Evolutionary conservation across 768 basidiomycete genomes (phyloP), one percentile per base, ranked within the genome.

Genomic region (Lentinula aciculospora): DNA sequence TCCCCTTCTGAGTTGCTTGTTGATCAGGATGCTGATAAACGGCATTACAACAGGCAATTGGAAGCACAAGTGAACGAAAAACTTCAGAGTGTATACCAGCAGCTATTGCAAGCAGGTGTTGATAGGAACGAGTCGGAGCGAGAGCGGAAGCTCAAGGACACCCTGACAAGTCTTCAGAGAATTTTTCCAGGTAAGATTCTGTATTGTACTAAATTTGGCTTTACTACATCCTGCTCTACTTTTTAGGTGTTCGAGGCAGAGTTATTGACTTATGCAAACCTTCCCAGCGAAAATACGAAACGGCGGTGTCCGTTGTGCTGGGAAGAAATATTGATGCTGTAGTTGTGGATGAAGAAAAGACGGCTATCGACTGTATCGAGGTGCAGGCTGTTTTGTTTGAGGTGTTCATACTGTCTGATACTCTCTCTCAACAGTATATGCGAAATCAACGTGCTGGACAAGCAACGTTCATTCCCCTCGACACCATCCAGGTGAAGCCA

Each of bases 401-500:
- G 29, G 21, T 36, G 10, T 27, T 27, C 39, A 36, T 46, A 36
- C 21, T 21, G 31, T 40, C 48, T n/a, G 27, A 17, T 15, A 25
- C 29, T 7, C 29, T 25, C 31, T 45, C 3, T 62, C 40, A 54
- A 1, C 63, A 94, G 89, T 98, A 97, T 70, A 84, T 99, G 83
- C 88, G 94, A 60, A 94, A 89, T 60, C 94, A 97, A 71, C 89
- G 95, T 34, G 85, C 90, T 0, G 97, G 96, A 1, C 92, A 94
- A 72, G 96, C 96, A 12, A 99, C 97, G 0, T 98, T 98, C 75
- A 89, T 99, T 46, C 97, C 97, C 0, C 85, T 99, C n/a, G 96
- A 98, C 69, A 95, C 94, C 8, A 96, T 98, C 63, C 92, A 94
- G 67, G 88, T 89, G 32, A 98, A 96, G 69, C 86, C 94, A 1